Base-by-base conservation (phyloP, 257 asterid species). In the Echium plantagineum region DNA sequence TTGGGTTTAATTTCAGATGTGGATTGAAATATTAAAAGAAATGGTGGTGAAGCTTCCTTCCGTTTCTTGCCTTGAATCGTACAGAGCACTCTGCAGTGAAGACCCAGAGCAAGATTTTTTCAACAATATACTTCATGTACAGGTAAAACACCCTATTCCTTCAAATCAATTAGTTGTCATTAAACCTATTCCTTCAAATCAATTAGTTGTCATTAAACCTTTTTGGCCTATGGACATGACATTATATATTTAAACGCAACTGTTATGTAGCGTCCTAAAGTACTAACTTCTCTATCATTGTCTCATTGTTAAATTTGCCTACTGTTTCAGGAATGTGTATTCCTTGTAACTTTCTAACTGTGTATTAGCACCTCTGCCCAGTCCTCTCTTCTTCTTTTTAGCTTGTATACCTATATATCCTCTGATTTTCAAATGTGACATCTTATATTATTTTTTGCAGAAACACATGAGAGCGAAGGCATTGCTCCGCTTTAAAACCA, bases 381-480 rank as follows among this genome's bases (percentile, higher is more conserved):
- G 15, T 42, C 46, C 49, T 42, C 6, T 6, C 16, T 1, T 42
- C 17, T 42, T 35, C 47, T 10, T 10, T 42, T 42, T 42, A 0
- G 13, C n/a, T 42, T 42, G 49, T 42, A 35, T 35, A 35, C 47
- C 49, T 42, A 42, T 15, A 16, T 42, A 42, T 42, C 15, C 49
- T 42, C 49, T 42, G 15, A 42, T 42, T 42, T 10, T 42, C 13
- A 42, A 12, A 42, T 42, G 49, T 42, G 17, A 42, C 57, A n/a
- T 19, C 38, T 56, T 10, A 9, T 22, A 53, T 7, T 56, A 56
- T 31, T 65, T 62, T 62, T 57, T 81, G 72, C 71, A 91, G 98
- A 91, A 85, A 83, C 95, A 84, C 74, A 78, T 89, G 77, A 81
- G 90, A 73, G 94, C 97, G 5, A 88, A 82, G 88, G 98, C 97